Conservation (phyloP, 2,329 filamentous ascomycete genomes). For the Cryphonectria parasitica region DNA sequence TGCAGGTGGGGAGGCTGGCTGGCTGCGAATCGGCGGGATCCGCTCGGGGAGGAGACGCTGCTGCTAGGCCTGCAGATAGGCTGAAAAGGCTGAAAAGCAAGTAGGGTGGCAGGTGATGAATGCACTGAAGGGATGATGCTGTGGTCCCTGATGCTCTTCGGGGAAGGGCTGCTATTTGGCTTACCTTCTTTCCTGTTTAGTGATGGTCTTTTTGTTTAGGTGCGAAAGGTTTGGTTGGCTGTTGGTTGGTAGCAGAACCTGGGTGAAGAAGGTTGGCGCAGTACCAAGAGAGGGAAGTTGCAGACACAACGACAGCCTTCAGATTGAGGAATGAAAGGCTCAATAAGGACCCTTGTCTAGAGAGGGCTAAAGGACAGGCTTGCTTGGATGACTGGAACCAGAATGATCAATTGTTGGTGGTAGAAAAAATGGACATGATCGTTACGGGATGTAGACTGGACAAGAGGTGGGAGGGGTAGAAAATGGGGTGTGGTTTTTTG, state of each 20-base stretch:
- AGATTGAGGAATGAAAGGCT: neutral
- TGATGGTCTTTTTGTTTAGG: conserved; percentile 14
- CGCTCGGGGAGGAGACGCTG: neutral
- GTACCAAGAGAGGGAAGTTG: neutral
- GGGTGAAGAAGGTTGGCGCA: neutral
- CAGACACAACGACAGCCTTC: neutral
- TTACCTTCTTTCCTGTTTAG: conserved; percentile 27
- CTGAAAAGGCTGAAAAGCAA: neutral
- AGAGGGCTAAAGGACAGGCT: neutral
- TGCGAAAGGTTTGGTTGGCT: neutral
- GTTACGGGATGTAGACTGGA: neutral
- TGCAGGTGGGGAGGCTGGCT: conserved; percentile 3
- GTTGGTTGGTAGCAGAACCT: neutral
- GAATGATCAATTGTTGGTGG: neutral
- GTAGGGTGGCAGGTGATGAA: neutral
- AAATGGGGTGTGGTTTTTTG: neutral
- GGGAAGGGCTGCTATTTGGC: conserved; percentile 1
- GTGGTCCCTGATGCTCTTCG: neutral
- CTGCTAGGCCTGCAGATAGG: neutral
- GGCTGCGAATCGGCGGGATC: neutral
- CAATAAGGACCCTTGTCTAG: neutral
- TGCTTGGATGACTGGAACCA: neutral
- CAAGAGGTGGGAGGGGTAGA: neutral
- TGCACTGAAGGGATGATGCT: neutral
- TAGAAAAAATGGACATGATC: neutral